Conservation (phyloP, 495 filamentous ascomycete genomes). For the Penicillium steckii region DNA sequence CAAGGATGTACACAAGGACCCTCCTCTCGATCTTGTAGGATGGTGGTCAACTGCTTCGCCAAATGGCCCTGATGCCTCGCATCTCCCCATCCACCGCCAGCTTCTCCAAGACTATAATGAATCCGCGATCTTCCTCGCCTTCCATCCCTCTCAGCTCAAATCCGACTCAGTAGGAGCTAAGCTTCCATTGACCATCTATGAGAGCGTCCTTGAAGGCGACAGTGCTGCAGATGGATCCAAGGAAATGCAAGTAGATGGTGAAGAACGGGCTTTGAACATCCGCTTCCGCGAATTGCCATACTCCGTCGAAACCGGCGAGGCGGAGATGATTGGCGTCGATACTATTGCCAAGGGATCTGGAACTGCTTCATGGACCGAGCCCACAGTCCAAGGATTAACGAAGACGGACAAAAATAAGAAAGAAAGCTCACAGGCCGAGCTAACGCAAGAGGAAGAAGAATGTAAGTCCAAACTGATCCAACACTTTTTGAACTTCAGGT, state of each 20-base stretch:
- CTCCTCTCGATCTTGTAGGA: constrained; percentile 83
- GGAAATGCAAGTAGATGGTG: constrained; percentile 71
- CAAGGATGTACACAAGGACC: constrained; percentile 83
- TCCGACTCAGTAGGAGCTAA: constrained; percentile 62
- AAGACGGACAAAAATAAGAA: constrained; percentile 32
- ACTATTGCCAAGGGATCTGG: constrained; percentile 81
- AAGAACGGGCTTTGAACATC: constrained; percentile 54
- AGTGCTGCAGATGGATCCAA: constrained; percentile 56
- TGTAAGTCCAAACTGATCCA: constrained; percentile 34
- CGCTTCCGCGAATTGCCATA: constrained; percentile 84
- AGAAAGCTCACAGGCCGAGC: constrained; percentile 39
- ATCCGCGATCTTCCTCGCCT: constrained; percentile 80
- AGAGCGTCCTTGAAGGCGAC: constrained; percentile 73
- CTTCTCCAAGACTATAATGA: constrained; percentile 76
- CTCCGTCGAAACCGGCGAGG: constrained; percentile 86
- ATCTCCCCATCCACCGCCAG: constrained; percentile 74
- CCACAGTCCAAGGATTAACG: constrained; percentile 9
- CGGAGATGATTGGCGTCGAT: constrained; percentile 96
- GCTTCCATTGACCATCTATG: constrained; percentile 86
- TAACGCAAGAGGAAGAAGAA: constrained; percentile 81
- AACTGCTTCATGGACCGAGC: constrained; percentile 56
- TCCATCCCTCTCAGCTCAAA: constrained; percentile 64
- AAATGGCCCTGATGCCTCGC: constrained; percentile 62
- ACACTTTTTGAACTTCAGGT: constrained; percentile 9
- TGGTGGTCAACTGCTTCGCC: constrained; percentile 87